These are phyloP conservation scores for Nakazawaea siamensis DNA, from an alignment of 805 yeast genomes.

Conservation along the genomic window DNA sequence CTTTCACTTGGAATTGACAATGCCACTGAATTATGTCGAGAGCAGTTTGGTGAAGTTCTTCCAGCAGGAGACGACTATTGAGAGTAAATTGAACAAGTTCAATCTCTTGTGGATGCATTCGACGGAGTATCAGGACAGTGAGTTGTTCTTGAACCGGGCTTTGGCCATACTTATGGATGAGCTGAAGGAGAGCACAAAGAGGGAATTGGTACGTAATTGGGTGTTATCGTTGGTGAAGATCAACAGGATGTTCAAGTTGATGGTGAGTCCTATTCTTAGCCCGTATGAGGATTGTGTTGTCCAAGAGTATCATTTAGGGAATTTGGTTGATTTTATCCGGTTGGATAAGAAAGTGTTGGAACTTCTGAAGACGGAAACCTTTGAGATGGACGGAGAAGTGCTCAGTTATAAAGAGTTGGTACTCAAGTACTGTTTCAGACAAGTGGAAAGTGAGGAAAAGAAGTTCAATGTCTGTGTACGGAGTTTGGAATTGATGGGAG, in stretches of 20 bases:
- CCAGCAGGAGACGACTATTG: constrained; percentile 27
- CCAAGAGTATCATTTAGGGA: no score
- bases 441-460: constrained; percentile 20
- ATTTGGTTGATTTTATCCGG: no score
- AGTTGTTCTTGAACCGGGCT: constrained; percentile 37
- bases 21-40: constrained; percentile 52
- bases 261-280: constrained; percentile 47
- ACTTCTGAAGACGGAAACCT: constrained; percentile 48
- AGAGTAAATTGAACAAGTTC: constrained; percentile 44
- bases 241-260: constrained; percentile 49
- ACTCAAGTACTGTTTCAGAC: constrained; percentile 35
- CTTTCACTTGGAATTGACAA: constrained; percentile 49
- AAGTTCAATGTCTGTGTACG: constrained; percentile 8
- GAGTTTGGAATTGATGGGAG: constrained; percentile 27
- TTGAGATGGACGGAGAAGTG: constrained; percentile 47
- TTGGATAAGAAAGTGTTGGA: constrained; percentile 38
- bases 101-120: constrained; percentile 72
- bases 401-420: constrained; percentile 53
- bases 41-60: constrained; percentile 61
- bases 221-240: constrained; percentile 35
- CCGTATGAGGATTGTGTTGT: no score
- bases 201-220: constrained; percentile 27
- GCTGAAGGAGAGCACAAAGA: constrained; percentile 25
- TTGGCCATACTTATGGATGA: constrained; percentile 63
- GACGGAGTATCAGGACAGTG: constrained; percentile 31